Evolutionary conservation across 2,329 filamentous ascomycete species (phyloP), one percentile per base, ranked within the genome.

Genomic region (Clonostachys chloroleuca): DNA sequence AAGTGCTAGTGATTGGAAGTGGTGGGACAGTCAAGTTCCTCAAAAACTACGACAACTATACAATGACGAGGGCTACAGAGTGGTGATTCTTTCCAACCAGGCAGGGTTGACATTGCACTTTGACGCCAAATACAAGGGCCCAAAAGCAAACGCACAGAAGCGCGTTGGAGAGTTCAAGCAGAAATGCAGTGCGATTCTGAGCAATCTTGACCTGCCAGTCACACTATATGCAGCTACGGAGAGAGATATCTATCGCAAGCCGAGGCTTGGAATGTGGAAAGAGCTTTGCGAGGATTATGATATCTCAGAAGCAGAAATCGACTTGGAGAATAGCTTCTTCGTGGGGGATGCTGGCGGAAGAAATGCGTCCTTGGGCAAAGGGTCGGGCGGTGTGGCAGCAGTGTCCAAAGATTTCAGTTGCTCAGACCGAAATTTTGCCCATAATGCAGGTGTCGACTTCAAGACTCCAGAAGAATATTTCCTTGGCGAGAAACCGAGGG

Each of bases 381-480:
- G 54, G 4, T 45, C 49, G 13, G 50, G 49, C 5, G 53, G 55
- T 9, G 54, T 47, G 12, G 60, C 57, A 9, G 54, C 59, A 1
- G 47, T 56, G 2, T 54, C 65, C 4, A 83, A 80, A 52, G 82
- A 86, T 59, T 85, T 85, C 50, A 83, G 80, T 58, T 84, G 80
- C 55, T 84, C 81, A 9, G 82, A 86, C 58, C 70, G 89, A 48
- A 88, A 96, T 58, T 86, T 97, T 56, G 92, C 94, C 4, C 75
- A 84, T 51, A 97, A 99, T 59, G 69, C 92, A 12, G 89, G 89
- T 5, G 81, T 99, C 54, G 62, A 70, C 12, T 99, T 92, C 63
- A 72, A 83, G 48, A 96, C 92, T 0, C 94, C 94, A 0, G 94
- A 99, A 60, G 92, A 96, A 64, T 96, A 86, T 68, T 97, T 97